Evolutionary conservation across 306 rosid genomes (phyloP).

Genomic region (Trifolium subterraneum): DNA sequence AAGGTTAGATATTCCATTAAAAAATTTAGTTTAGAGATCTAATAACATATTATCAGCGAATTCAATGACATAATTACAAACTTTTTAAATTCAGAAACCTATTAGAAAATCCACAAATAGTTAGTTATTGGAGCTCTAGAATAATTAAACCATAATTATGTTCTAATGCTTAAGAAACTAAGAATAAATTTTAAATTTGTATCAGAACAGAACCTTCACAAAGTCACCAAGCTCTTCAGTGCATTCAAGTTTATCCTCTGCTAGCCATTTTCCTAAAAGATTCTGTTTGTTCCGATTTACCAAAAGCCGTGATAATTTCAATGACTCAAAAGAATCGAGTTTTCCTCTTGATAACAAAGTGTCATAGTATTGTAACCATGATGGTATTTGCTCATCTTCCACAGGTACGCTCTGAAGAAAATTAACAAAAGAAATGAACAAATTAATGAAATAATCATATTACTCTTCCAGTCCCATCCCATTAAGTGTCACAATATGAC

Average conservation of each 20-base stretch:
- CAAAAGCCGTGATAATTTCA: constrained; percentile 86
- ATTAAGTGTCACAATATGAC: constrained; percentile 11
- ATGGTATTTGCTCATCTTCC: constrained; percentile 91
- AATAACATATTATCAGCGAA: too few species aligned
- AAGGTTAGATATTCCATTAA: too few species aligned
- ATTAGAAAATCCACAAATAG: too few species aligned
- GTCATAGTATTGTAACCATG: constrained; percentile 87
- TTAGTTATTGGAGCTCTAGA: too few species aligned
- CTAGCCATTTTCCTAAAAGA: constrained; percentile 91
- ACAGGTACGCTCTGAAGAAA: constrained; percentile 78
- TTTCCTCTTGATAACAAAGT: constrained; percentile 84
- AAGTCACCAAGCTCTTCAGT: constrained; percentile 94
- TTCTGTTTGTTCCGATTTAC: constrained; percentile 93
- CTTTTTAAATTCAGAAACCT: too few species aligned
- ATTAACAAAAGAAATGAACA: constrained; percentile 18
- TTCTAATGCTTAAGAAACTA: too few species aligned
- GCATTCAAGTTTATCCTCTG: constrained; percentile 95
- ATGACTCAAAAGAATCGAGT: constrained; percentile 80
- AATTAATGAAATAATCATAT: constrained; percentile 1
- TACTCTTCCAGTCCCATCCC: neutral
- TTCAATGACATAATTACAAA: too few species aligned
- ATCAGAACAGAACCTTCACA: constrained; percentile 69
- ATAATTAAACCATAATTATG: too few species aligned
- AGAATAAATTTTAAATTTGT: constrained; percentile 10
- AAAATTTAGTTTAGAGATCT: too few species aligned